Base-by-base conservation (phyloP, 1,284 basidiomycete genomes). In the Pholiota adiposa region DNA sequence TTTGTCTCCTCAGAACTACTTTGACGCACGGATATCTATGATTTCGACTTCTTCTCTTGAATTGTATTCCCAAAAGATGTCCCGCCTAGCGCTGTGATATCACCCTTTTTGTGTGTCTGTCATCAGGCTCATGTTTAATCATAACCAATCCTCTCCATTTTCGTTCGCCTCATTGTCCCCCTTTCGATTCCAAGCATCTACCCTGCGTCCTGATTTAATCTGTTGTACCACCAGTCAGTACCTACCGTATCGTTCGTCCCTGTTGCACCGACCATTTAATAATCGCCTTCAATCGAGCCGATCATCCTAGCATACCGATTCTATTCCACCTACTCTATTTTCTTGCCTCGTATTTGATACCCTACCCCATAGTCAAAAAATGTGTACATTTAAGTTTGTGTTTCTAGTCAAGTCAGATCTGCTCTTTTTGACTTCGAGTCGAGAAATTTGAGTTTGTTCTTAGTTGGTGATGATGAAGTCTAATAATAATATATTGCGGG, bases 1-100 rank as follows among this genome's bases (percentile, higher is more conserved):
- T 61, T 64, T 59, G 18, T 46, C 51, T 61, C 27, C 23, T 54
- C 58, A 64, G 63, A 60, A 58, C 59, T 23, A 46, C 58, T 61
- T 36, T 63, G 62, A 51, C 61, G 52, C 56, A 59, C 44, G 55
- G 59, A 31, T 61, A 60, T 56, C 61, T 63, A 38, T 62, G 43
- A 51, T 33, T 36, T 25, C 7, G 51, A 29, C 18, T 4, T 25
- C 14, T 46, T 14, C 12, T 21, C 38, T 50, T 25, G n/a, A n/a
- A 18, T 51, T 19, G 33, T 38, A 7, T 12, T 18, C 19, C 40
- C 8, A 9, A 52, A 53, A 59, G 54, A 48, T 21, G 8, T n/a
- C 3, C 7, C 34, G 50, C 33, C 50, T 16, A 51, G 23, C 9
- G 52, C 41, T 31, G 29, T 31, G 29, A 11, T n/a, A n/a, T n/a